Conservation (phyloP, 345 rosid species). For the Arabidopsis suecica region DNA sequence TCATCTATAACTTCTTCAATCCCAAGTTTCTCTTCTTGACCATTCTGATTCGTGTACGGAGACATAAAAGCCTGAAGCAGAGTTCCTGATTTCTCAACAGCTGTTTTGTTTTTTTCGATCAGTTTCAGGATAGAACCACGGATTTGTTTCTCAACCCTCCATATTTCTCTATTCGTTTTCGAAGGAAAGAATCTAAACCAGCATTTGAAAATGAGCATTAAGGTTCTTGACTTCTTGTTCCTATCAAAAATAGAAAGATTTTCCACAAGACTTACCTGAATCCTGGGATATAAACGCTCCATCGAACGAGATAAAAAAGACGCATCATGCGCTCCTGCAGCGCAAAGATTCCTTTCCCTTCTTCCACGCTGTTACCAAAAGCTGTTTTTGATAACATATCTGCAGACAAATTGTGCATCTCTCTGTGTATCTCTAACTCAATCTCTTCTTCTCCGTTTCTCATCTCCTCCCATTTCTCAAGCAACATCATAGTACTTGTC, state of each 20-base stretch:
- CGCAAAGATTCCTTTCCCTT: conserved; percentile 70
- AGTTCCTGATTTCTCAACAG: conserved; percentile 51
- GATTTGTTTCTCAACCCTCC: conserved; percentile 72
- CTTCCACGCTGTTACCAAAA: conserved; percentile 82
- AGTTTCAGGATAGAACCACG: conserved; percentile 60
- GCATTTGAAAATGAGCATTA: conserved; percentile 1
- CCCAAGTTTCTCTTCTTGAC: conserved; percentile 61
- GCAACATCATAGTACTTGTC: conserved; percentile 52
- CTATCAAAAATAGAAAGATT: background rate
- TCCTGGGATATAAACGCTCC: conserved; percentile 78
- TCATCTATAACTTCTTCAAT: conserved; percentile 80
- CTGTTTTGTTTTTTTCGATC: conserved; percentile 49
- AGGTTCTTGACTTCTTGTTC: conserved; percentile 1
- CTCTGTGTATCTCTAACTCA: conserved; percentile 67
- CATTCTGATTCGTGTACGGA: conserved; percentile 56
- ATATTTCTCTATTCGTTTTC: conserved; percentile 73
- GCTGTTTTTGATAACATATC: conserved; percentile 83
- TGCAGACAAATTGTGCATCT: conserved; percentile 68
- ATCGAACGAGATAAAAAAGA: conserved; percentile 57
- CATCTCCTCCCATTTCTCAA: conserved; percentile 70
- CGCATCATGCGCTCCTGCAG: conserved; percentile 74
- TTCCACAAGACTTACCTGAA: conserved; percentile 57
- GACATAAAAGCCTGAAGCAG: conserved; percentile 64
- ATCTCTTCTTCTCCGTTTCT: conserved; percentile 61
- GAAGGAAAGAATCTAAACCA: conserved; percentile 72